Percentiles rank a stretch among this genome's conserved stretches.
These are phyloP conservation scores for Rosa chinensis DNA, from an alignment of 306 rosid species.

Conservation along the genomic window DNA sequence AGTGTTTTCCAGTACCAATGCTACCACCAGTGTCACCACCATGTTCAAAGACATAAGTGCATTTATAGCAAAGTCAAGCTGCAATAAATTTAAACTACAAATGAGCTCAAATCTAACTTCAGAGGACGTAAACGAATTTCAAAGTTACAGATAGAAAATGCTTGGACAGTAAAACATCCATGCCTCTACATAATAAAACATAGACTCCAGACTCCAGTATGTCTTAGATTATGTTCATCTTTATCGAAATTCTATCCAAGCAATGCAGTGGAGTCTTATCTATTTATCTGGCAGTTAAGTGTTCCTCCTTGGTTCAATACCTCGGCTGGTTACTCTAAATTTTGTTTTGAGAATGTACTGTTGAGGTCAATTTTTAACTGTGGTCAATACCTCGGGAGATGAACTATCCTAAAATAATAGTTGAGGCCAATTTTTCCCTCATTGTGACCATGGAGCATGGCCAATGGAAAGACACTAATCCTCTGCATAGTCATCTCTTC, in stretches of 20 bases:
- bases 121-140: neutral
- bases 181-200: neutral
- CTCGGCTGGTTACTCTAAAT: neutral
- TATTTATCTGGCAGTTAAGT: neutral
- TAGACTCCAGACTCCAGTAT: neutral
- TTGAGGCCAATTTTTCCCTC: neutral
- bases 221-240: neutral
- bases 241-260: neutral
- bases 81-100: slow-evolving; percentile 24
- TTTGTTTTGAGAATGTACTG: too few species aligned
- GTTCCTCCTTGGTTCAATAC: neutral
- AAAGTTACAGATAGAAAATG: neutral
- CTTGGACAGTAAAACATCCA: neutral
- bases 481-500: neutral
- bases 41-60: slow-evolving; percentile 86
- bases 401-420: neutral
- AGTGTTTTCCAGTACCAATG: slow-evolving; percentile 78
- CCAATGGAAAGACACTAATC: neutral
- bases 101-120: slow-evolving; percentile 27
- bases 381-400: neutral
- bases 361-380: too few species aligned
- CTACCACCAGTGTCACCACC: slow-evolving; percentile 84
- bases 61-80: slow-evolving; percentile 88
- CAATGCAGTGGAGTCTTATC: neutral
- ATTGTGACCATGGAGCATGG: neutral